A percentile compares a stretch with the other conserved stretches of the same genome.
These are phyloP conservation scores for Clonostachys byssicola DNA, from an alignment of 2,329 filamentous ascomycete species.

Conservation along the genomic window DNA sequence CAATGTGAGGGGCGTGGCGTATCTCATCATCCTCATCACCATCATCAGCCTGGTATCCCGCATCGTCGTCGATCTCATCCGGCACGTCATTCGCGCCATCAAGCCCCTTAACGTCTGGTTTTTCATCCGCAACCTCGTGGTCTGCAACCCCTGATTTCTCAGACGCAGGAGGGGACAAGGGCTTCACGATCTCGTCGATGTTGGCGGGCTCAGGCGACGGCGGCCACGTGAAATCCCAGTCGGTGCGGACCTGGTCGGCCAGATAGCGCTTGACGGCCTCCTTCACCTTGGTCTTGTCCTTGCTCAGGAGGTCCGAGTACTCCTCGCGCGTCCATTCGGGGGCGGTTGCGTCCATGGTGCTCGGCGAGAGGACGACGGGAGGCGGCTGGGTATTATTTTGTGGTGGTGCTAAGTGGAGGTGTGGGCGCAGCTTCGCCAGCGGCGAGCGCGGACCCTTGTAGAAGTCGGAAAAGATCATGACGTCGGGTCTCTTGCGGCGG, in stretches of 20 bases:
- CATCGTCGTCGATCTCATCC: conserved; percentile 25
- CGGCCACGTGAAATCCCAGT: conserved; percentile 58
- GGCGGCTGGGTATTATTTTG: conserved; percentile 20
- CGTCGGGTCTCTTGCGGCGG: not conserved
- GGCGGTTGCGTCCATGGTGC: conserved; percentile 1
- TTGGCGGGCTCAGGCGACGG: conserved; percentile 11
- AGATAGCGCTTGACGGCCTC: conserved; percentile 56
- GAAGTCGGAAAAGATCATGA: conserved; percentile 56
- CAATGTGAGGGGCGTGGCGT: conserved; percentile 24
- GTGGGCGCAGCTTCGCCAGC: conserved; percentile 44
- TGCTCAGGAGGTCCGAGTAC: conserved; percentile 57
- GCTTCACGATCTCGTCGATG: not conserved
- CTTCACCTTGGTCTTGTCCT: conserved; percentile 59
- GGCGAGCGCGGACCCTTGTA: conserved; percentile 53
- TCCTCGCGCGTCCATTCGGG: conserved; percentile 40
- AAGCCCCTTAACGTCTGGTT: not conserved
- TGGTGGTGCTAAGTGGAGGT: conserved; percentile 10
- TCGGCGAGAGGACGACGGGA: conserved; percentile 4
- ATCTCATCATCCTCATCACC: conserved; percentile 38
- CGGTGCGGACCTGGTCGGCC: conserved; percentile 46
- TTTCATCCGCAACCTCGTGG: not conserved
- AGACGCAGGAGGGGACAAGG: not conserved
- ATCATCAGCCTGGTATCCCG: conserved; percentile 28
- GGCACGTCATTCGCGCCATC: conserved; percentile 9
- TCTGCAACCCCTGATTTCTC: not conserved